Evolutionary conservation across 2,329 filamentous ascomycete genomes (phyloP).

Genomic region (Kalaharituber pfeilii): DNA sequence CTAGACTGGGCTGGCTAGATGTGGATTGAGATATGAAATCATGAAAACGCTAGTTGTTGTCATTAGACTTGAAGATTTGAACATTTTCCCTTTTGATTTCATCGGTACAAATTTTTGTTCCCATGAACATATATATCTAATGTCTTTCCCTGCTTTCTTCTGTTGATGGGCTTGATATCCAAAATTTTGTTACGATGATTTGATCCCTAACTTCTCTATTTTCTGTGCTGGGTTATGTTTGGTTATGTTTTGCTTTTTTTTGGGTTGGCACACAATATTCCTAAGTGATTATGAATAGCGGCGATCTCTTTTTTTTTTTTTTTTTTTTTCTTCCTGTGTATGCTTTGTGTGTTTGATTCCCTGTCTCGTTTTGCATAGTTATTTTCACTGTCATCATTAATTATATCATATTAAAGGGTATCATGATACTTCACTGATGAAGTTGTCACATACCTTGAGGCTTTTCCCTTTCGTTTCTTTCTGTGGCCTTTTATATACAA

Average conservation of each 20-base stretch:
- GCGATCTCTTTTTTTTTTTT: no score
- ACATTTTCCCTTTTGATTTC: no score
- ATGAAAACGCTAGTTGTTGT: not conserved
- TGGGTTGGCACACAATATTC: no score
- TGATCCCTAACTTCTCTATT: not conserved
- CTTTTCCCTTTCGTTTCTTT: not conserved
- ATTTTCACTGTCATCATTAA: not conserved
- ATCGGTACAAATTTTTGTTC: no score
- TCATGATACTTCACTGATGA: not conserved
- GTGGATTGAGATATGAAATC: not conserved
- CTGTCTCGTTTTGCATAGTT: not conserved
- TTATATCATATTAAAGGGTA: not conserved
- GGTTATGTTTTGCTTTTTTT: no score
- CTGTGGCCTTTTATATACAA: not conserved
- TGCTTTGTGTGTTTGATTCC: not conserved
- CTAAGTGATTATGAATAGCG: no score
- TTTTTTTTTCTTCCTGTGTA: not conserved
- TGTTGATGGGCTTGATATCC: not conserved
- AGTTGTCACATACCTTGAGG: no score
- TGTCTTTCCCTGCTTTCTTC: no score
- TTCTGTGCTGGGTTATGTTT: no score
- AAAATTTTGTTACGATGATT: not conserved
- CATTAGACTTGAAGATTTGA: not conserved
- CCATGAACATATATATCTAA: no score
- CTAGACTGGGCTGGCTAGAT: not conserved